A percentile compares a stretch with the other conserved stretches of the same genome.
These are phyloP conservation scores for Tieghemostelium lacteum DNA, from an alignment of 78 protist genomes.

Conservation along the genomic window DNA sequence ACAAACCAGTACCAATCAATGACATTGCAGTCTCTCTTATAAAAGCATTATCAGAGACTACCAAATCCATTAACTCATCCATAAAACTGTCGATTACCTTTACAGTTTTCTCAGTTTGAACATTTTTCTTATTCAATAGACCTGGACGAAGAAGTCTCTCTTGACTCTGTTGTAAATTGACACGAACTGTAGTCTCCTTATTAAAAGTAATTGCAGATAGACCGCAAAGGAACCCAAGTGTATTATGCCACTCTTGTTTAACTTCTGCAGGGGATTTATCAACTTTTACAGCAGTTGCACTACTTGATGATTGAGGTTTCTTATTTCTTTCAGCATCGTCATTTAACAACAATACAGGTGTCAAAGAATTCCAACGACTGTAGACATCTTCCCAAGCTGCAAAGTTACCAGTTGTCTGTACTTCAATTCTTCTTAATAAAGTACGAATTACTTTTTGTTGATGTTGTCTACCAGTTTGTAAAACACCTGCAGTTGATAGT, in stretches of 20 bases:
- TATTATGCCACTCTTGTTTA: constrained; percentile 73
- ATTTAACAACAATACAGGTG: constrained; percentile 24
- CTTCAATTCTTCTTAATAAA: constrained; percentile 48
- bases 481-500: constrained; percentile 63
- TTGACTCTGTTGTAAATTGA: not conserved
- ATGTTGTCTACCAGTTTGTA: constrained; percentile 73
- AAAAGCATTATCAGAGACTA: constrained; percentile 66
- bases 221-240: constrained; percentile 70
- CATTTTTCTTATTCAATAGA: constrained; percentile 37
- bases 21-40: constrained; percentile 64
- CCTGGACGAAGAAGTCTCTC: constrained; percentile 9
- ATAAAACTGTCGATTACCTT: constrained; percentile 62
- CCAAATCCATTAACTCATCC: constrained; percentile 32
- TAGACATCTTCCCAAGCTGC: constrained; percentile 84
- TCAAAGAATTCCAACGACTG: constrained; percentile 47
- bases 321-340: constrained; percentile 28
- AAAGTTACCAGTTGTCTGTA: constrained; percentile 79
- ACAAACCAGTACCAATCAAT: constrained; percentile 45
- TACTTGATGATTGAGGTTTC: not conserved
- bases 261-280: constrained; percentile 48
- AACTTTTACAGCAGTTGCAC: not conserved
- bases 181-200: constrained; percentile 29
- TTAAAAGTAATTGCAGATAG: constrained; percentile 57
- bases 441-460: constrained; percentile 84
- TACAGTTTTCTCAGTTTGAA: constrained; percentile 11